Conservation (phyloP, 768 basidiomycete species). For the Phaffia australis region DNA sequence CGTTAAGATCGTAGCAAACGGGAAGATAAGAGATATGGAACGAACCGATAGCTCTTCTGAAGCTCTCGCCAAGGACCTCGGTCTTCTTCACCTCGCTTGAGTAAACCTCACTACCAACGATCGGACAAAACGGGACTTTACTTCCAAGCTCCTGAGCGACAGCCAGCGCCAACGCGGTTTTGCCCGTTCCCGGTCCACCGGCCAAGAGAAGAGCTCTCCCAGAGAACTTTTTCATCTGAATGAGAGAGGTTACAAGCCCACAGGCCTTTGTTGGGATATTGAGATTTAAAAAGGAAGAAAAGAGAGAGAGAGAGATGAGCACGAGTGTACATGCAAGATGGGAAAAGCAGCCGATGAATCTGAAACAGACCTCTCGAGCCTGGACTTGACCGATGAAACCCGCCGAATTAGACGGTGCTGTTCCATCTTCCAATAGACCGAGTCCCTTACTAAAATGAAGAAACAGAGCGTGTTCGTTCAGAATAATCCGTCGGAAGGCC, state of each 20-base stretch:
- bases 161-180: conserved; percentile 92
- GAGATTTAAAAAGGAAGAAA: background rate
- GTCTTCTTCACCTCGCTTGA: conserved; percentile 98
- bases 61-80: conserved; percentile 88
- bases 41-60: conserved; percentile 88
- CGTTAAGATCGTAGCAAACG: background rate
- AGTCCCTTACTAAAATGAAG: conserved; percentile 57
- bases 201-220: conserved; percentile 84
- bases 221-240: conserved; percentile 84
- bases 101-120: conserved; percentile 97
- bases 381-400: conserved; percentile 85
- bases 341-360: background rate
- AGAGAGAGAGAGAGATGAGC: background rate
- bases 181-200: conserved; percentile 94
- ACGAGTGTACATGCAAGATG: background rate
- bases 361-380: conserved; percentile 66
- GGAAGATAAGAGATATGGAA: conserved; percentile 22
- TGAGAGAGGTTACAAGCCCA: conserved; percentile 75
- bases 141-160: conserved; percentile 85
- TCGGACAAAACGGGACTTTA: conserved; percentile 95
- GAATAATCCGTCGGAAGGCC: background rate
- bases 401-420: conserved; percentile 57
- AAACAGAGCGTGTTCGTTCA: background rate
- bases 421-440: conserved; percentile 73
- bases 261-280: conserved; percentile 53